Evolutionary conservation across 805 yeast genomes (phyloP).

Genomic region (Lipomyces chichibuensis): DNA sequence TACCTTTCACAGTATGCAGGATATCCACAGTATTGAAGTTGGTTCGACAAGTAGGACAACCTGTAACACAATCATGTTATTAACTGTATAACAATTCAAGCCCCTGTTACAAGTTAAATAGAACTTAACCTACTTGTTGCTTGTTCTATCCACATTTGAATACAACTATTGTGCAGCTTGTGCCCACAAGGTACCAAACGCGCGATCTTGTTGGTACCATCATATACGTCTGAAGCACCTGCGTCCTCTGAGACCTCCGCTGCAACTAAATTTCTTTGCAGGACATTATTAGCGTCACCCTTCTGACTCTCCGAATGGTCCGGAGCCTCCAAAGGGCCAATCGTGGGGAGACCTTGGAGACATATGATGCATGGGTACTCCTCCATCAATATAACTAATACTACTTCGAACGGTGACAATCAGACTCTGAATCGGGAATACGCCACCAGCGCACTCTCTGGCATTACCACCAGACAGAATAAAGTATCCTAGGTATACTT

Average conservation of each 20-base stretch:
- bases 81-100: neutral
- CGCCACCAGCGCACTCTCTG: neutral
- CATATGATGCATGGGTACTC: slow-evolving; percentile 60
- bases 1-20: slow-evolving; percentile 37
- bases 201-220: slow-evolving; percentile 36
- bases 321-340: slow-evolving; percentile 13
- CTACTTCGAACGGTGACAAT: neutral
- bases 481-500: neutral
- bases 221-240: slow-evolving; percentile 21
- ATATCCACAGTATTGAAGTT: slow-evolving; percentile 49
- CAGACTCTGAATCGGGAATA: neutral
- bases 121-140: slow-evolving; percentile 48
- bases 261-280: neutral
- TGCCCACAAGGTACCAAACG: slow-evolving; percentile 54
- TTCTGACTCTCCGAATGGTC: slow-evolving; percentile 2
- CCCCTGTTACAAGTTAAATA: neutral
- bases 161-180: slow-evolving; percentile 60
- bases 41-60: slow-evolving; percentile 65
- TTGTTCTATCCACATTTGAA: slow-evolving; percentile 58
- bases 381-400: neutral
- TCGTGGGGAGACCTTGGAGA: slow-evolving; percentile 48
- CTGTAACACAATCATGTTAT: slow-evolving; percentile 14
- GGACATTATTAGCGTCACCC: neutral
- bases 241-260: slow-evolving; percentile 3
- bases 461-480: neutral